Percentiles rank a stretch among this genome's conserved stretches.
These are phyloP conservation scores for Fragaria nilgerrensis DNA, from an alignment of 306 rosid genomes.

Conservation along the genomic window DNA sequence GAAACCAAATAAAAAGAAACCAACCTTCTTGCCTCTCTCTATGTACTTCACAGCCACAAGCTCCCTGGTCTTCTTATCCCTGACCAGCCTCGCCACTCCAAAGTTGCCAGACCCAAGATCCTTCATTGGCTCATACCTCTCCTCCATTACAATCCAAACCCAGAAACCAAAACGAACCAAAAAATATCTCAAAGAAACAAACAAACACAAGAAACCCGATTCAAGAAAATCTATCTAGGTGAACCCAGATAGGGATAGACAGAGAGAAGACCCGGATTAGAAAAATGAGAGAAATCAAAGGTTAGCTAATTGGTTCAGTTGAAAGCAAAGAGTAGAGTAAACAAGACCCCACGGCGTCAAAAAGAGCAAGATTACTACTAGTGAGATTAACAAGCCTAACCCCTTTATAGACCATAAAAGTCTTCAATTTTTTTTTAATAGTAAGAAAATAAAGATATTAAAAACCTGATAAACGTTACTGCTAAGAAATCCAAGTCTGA, in stretches of 20 bases:
- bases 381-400: background rate
- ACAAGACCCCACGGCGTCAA: constrained; percentile 19
- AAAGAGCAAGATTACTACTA: background rate
- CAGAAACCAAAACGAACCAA: constrained; percentile 3
- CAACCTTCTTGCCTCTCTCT: constrained; percentile 83
- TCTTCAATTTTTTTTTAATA: background rate
- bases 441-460: background rate
- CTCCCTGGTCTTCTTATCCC: constrained; percentile 67
- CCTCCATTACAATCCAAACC: constrained; percentile 54
- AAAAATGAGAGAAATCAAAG: background rate
- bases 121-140: constrained; percentile 67
- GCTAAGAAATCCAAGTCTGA: background rate
- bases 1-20: constrained; percentile 6
- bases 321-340: background rate
- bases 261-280: background rate
- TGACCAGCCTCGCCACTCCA: constrained; percentile 85
- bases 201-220: constrained; percentile 12
- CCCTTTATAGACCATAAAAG: background rate
- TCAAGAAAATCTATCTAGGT: constrained; percentile 2
- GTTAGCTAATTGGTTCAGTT: background rate
- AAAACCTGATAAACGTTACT: background rate
- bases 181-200: background rate
- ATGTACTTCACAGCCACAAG: constrained; percentile 92
- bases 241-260: constrained; percentile 12
- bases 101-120: constrained; percentile 89